Percentiles rank a stretch among this genome's conserved stretches.
phyloP scores from a whole-genome alignment of 306 rosid genomes.

The Vigna nakashimae region DNA sequence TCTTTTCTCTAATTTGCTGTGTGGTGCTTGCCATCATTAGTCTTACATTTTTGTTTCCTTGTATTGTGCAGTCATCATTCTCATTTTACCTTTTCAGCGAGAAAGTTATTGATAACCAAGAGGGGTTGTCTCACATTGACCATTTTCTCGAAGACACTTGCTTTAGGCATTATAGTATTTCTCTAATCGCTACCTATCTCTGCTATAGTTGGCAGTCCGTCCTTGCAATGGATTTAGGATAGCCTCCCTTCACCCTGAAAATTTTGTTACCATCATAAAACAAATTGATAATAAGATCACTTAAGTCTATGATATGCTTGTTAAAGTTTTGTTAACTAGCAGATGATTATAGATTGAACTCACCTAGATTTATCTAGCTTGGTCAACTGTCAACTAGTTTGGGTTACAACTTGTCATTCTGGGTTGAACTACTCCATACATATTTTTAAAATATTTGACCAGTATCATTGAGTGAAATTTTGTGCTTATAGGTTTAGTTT shows the following conservation, averaged over 20 bases:
- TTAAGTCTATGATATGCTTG: not conserved
- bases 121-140: not conserved
- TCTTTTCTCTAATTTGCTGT: not conserved
- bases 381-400: constrained; percentile 14
- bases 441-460: not conserved
- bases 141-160: not conserved
- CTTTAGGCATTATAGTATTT: not conserved
- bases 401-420: not conserved
- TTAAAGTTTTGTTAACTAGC: constrained; percentile 14
- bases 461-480: constrained; percentile 7
- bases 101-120: constrained; percentile 1
- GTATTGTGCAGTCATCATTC: not conserved
- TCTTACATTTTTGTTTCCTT: constrained; percentile 25
- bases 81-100: not conserved
- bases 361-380: constrained; percentile 12
- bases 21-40: not conserved
- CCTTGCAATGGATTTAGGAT: constrained; percentile 11
- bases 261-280: not conserved
- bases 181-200: not conserved
- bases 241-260: constrained; percentile 2
- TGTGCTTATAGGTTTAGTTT: constrained; percentile 6
- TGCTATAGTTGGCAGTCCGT: constrained; percentile 7
- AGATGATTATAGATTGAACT: constrained; percentile 21
- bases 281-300: constrained; percentile 9
- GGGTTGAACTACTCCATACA: not conserved